Evolutionary conservation across 495 filamentous ascomycete species (phyloP).

Genomic region (Penicillium waksmanii): DNA sequence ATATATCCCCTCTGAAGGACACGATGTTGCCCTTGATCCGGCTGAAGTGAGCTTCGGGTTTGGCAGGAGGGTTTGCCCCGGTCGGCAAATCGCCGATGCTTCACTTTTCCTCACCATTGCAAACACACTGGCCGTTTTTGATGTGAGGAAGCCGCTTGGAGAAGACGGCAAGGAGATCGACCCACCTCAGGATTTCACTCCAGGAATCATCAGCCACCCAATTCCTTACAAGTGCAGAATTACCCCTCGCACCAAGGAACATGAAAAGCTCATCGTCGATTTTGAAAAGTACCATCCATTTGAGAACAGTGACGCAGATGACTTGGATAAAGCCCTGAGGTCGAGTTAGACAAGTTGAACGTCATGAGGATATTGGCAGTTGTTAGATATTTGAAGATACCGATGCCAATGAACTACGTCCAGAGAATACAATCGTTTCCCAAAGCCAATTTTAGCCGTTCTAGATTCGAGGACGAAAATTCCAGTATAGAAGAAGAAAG

Average conservation of each 20-base stretch:
- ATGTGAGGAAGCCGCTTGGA: constrained; percentile 30
- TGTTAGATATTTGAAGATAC: no score
- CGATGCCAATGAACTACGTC: no score
- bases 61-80: constrained; percentile 38
- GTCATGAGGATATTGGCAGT: no score
- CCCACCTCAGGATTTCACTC: constrained; percentile 8
- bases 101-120: constrained; percentile 34
- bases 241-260: constrained; percentile 13
- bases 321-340: neutral
- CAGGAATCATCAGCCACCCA: constrained; percentile 19
- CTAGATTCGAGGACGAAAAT: no score
- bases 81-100: constrained; percentile 34
- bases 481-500: no score
- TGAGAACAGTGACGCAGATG: constrained; percentile 6
- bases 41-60: constrained; percentile 34
- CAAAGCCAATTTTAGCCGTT: no score
- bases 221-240: constrained; percentile 12
- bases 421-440: no score
- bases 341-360: neutral
- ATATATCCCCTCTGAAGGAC: constrained; percentile 14
- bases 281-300: constrained; percentile 12
- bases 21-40: constrained; percentile 28
- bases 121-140: constrained; percentile 39
- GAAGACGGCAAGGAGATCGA: constrained; percentile 17
- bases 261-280: constrained; percentile 10